Evolutionary conservation across 116 monocot species (phyloP).

Genomic region (Phalaenopsis hybrid): DNA sequence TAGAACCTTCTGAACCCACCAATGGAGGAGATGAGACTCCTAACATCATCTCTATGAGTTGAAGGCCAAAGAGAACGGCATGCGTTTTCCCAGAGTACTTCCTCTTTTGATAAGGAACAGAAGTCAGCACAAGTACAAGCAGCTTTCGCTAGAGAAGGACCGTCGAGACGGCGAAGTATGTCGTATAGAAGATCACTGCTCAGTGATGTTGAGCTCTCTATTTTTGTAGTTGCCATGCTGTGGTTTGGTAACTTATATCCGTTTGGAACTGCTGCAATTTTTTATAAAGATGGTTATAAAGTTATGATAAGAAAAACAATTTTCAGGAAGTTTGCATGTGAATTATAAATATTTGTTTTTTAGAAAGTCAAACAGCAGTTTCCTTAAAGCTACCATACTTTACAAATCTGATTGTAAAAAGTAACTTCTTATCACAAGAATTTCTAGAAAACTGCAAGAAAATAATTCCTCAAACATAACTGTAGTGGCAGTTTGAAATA

Average conservation of each 20-base stretch:
- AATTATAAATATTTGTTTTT: too few species aligned
- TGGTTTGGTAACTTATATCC: background rate
- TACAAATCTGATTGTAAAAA: too few species aligned
- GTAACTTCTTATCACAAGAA: too few species aligned
- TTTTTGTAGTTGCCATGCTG: slow-evolving; percentile 11
- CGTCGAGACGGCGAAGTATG: slow-evolving; percentile 41
- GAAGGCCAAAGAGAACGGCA: slow-evolving; percentile 40
- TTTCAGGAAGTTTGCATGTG: too few species aligned
- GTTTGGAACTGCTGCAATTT: too few species aligned
- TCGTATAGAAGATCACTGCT: slow-evolving; percentile 38
- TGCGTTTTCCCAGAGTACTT: slow-evolving; percentile 40
- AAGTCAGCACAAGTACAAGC: slow-evolving; percentile 41
- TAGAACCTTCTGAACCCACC: slow-evolving; percentile 53
- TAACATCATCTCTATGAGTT: slow-evolving; percentile 34
- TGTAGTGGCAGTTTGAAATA: too few species aligned
- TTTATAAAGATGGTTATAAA: too few species aligned
- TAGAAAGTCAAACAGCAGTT: too few species aligned
- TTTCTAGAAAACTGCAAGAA: too few species aligned
- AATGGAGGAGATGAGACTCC: slow-evolving; percentile 32
- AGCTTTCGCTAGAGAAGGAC: slow-evolving; percentile 37
- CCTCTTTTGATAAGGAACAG: slow-evolving; percentile 38
- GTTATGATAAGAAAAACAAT: too few species aligned
- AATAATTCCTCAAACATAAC: too few species aligned
- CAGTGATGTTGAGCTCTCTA: slow-evolving; percentile 13
- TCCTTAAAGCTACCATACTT: too few species aligned